These are phyloP conservation scores for Fusarium burgessii DNA, from an alignment of 2,329 filamentous ascomycete species.

Conservation along the genomic window DNA sequence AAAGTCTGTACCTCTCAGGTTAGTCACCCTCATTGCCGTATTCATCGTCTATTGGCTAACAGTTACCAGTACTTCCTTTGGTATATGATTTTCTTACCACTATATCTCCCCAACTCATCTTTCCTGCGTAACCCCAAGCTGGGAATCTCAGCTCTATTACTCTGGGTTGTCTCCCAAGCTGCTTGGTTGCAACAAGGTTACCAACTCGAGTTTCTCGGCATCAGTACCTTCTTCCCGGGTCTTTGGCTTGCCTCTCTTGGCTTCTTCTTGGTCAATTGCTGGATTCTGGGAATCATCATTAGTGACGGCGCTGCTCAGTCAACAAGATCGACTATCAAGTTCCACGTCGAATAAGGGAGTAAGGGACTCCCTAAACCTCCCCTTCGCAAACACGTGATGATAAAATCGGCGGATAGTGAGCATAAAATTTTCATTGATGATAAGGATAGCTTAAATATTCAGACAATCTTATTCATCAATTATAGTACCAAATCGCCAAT, in stretches of 20 bases:
- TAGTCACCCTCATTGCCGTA: slow-evolving; percentile 47
- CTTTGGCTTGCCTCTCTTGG: slow-evolving; percentile 79
- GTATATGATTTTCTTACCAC: slow-evolving; percentile 94
- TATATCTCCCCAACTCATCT: slow-evolving; percentile 86
- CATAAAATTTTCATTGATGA: not conserved
- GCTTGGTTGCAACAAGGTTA: slow-evolving; percentile 82
- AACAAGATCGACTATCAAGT: slow-evolving; percentile 26
- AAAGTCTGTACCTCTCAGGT: slow-evolving; percentile 99
- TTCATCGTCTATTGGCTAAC: slow-evolving; percentile 22
- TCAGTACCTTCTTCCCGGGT: slow-evolving; percentile 86
- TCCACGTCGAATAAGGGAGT: slow-evolving; percentile 43
- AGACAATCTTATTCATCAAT: slow-evolving; percentile 27
- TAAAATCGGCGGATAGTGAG: not conserved
- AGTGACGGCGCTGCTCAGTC: slow-evolving; percentile 63
- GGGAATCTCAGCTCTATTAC: slow-evolving; percentile 72
- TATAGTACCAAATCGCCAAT: slow-evolving; percentile 29
- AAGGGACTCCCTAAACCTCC: not conserved
- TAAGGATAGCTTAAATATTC: not conserved
- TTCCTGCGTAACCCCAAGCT: slow-evolving; percentile 70
- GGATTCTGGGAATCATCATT: slow-evolving; percentile 86
- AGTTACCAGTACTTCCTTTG: slow-evolving; percentile 90
- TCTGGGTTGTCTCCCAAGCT: slow-evolving; percentile 84
- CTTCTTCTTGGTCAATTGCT: slow-evolving; percentile 89
- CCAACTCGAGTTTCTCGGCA: slow-evolving; percentile 81
- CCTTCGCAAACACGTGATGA: not conserved